Evolutionary conservation across 2,329 filamentous ascomycete genomes (phyloP).

Genomic region (Chaetomium olivaceum): DNA sequence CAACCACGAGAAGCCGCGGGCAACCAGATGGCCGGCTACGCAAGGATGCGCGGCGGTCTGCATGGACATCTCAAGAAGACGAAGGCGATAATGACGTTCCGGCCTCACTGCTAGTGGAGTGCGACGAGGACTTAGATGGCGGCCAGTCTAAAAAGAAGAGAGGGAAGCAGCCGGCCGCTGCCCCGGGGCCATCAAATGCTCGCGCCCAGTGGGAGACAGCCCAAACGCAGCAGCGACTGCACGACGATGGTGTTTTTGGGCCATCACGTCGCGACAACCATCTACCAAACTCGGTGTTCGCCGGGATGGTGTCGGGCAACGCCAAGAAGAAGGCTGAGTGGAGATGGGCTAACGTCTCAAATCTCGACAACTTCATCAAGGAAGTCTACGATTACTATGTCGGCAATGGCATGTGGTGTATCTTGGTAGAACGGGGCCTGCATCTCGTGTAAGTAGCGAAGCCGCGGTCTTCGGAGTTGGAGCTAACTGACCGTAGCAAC

Average conservation of each 20-base stretch:
- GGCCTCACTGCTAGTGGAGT: slow-evolving; percentile 62
- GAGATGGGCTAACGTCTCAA: slow-evolving; percentile 89
- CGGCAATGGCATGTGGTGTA: slow-evolving; percentile 82
- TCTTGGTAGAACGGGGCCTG: slow-evolving; percentile 69
- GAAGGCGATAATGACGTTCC: slow-evolving; percentile 63
- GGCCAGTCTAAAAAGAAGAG: slow-evolving; percentile 27
- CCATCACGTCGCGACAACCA: slow-evolving; percentile 30
- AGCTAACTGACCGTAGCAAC: slow-evolving; percentile 53
- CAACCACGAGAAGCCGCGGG: slow-evolving; percentile 22
- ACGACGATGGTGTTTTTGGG: slow-evolving; percentile 42
- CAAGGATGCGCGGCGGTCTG: slow-evolving; percentile 33
- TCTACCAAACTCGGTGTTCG: slow-evolving; percentile 37
- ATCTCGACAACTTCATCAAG: slow-evolving; percentile 82
- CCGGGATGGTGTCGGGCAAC: slow-evolving; percentile 36
- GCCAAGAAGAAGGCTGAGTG: slow-evolving; percentile 79
- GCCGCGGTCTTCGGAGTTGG: slow-evolving; percentile 1
- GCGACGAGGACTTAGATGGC: slow-evolving; percentile 38
- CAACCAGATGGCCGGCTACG: slow-evolving; percentile 20
- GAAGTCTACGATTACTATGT: slow-evolving; percentile 85
- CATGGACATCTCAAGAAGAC: slow-evolving; percentile 43
- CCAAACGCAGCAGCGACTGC: slow-evolving; percentile 54
- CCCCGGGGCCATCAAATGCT: slow-evolving; percentile 47
- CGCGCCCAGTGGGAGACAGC: slow-evolving; percentile 57
- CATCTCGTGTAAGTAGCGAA: slow-evolving; percentile 65
- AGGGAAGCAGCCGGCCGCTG: slow-evolving; percentile 33